Conservation (phyloP, 306 rosid species). For the Lathyrus oleraceus region DNA sequence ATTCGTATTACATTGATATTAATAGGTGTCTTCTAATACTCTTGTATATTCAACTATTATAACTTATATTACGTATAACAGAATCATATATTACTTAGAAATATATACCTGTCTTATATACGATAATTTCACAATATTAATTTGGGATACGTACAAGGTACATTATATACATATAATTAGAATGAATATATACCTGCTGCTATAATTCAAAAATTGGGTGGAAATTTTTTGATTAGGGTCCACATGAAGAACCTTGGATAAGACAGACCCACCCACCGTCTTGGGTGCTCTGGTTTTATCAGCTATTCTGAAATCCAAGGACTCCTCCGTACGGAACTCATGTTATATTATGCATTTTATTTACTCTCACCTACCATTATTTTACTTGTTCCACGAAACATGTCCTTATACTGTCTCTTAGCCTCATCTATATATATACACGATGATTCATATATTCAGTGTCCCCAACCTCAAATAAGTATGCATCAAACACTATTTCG, state of each 20-base stretch:
- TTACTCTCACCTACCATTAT: background rate
- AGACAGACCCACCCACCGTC: conserved; percentile 45
- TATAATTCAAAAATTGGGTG: conserved; percentile 22
- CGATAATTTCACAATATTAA: too few species aligned
- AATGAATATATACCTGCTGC: background rate
- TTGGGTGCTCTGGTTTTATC: conserved; percentile 42
- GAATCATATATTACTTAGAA: background rate
- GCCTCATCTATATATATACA: conserved; percentile 12
- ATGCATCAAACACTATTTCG: conserved; percentile 10
- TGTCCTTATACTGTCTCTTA: background rate
- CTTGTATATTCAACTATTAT: background rate
- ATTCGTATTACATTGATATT: too few species aligned
- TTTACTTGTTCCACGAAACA: conserved; percentile 6
- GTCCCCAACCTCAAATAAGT: conserved; percentile 27
- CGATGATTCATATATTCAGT: background rate
- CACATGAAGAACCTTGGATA: conserved; percentile 15
- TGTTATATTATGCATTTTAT: background rate
- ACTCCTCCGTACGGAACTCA: conserved; percentile 52
- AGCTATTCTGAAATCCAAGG: conserved; percentile 40
- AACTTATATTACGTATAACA: background rate
- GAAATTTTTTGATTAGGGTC: conserved; percentile 29
- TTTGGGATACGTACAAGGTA: background rate
- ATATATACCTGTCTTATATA: too few species aligned
- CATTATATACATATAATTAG: background rate
- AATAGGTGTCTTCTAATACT: too few species aligned